Evolutionary conservation across 805 yeast species (phyloP), one percentile per base, ranked within the genome.

Genomic region (Pachysolen tannophilus): DNA sequence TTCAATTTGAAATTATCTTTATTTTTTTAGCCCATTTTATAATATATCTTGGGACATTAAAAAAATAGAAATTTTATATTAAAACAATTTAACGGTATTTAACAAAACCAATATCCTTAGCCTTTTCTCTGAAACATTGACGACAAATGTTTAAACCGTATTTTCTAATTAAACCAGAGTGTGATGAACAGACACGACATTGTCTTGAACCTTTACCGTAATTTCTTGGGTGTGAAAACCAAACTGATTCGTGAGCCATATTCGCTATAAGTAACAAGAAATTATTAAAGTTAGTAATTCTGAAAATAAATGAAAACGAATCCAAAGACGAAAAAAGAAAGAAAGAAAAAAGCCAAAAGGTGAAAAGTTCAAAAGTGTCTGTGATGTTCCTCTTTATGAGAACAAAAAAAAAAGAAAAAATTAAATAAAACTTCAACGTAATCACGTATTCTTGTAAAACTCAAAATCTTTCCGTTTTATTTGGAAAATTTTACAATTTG

Each of bases 141-240:
- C 99, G 94, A 77, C 97, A 90, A 80, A 92, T 79, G 88, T 87
- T 82, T 65, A 92, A 76, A 65, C 94, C 98, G 92, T 92, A 92
- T 79, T 92, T 92, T 86, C 99, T 90, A 81, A 92, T 85, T 70
- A 92, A 84, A 80, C 97, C 97, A 59, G 85, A 70, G 88, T 90
- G 97, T 72, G 97, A 85, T 61, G 95, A 78, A 69, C 95, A 86
- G 78, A 90, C 88, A 72, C 97, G 92, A 80, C 97, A 92, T 77
- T 85, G 92, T 78, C 99, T 95, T 63, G 97, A 84, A 76, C 99
- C 99, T 85, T 92, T 92, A 74, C 98, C 98, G 87, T 78, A 90
- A 75, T 83, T 88, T 85, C 97, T 86, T 81, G 99, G 98, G 95
- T 92, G 98, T 69, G 97, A 88, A 82, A 72, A 92, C 99, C 99